Percentiles rank a stretch among this genome's conserved stretches.
Evolutionary conservation across 1,284 basidiomycete genomes (phyloP).

Genomic region (Pyrrhoderma lamaoense): DNA sequence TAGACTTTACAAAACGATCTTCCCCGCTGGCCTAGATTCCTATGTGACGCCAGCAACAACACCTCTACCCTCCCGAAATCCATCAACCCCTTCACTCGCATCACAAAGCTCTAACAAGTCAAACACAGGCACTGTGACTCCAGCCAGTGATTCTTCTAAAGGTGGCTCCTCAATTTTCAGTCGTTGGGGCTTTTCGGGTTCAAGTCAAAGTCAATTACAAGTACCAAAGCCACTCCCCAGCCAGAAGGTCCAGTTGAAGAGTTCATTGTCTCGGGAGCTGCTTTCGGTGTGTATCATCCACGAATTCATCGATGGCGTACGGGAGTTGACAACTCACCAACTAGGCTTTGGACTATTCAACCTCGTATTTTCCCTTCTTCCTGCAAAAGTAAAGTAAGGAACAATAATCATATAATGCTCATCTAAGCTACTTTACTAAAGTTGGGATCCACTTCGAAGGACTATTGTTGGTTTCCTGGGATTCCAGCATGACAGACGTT

Average conservation of each 20-base stretch:
- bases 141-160: constrained; percentile 27
- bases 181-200: constrained; percentile 27
- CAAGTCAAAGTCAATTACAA: constrained; percentile 19
- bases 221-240: constrained; percentile 19
- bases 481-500: constrained; percentile 59
- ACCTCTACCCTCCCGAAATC: constrained; percentile 35
- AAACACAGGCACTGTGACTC: constrained; percentile 23
- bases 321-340: neutral
- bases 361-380: constrained; percentile 67
- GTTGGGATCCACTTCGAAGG: constrained; percentile 30
- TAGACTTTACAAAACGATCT: constrained; percentile 69
- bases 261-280: constrained; percentile 61
- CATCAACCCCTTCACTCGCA: constrained; percentile 25
- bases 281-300: constrained; percentile 46
- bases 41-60: constrained; percentile 44
- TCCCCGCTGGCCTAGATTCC: constrained; percentile 55
- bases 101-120: constrained; percentile 23
- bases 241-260: constrained; percentile 59
- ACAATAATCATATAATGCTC: neutral
- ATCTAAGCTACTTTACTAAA: constrained; percentile 1
- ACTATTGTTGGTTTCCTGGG: constrained; percentile 65
- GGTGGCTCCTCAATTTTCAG: constrained; percentile 31
- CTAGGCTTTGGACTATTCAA: constrained; percentile 66
- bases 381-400: constrained; percentile 57
- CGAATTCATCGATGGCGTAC: neutral